Evolutionary conservation across 2,329 filamentous ascomycete genomes (phyloP).

Genomic region (Colletotrichum tropicicola): DNA sequence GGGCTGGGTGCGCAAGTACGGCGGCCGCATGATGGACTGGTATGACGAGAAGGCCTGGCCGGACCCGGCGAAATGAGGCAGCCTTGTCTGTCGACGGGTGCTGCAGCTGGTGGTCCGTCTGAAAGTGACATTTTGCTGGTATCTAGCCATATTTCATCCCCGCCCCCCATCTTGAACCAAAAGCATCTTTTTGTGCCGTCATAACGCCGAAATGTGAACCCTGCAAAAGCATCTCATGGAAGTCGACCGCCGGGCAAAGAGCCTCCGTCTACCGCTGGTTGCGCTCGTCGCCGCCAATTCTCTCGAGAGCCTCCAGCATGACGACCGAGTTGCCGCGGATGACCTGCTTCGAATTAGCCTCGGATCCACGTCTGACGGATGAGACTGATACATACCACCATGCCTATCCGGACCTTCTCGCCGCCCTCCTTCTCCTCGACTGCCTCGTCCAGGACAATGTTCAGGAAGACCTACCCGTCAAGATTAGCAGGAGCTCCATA

Average conservation of each 20-base stretch:
- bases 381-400: slow-evolving; percentile 75
- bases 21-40: slow-evolving; percentile 56
- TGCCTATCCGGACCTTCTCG: slow-evolving; percentile 89
- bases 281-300: slow-evolving; percentile 71
- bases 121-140: slow-evolving; percentile 34
- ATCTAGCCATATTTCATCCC: slow-evolving; percentile 37
- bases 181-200: slow-evolving; percentile 24
- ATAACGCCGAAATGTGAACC: slow-evolving; percentile 28
- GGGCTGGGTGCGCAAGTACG: slow-evolving; percentile 61
- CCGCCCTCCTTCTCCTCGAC: slow-evolving; percentile 93
- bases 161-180: slow-evolving; percentile 20
- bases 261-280: slow-evolving; percentile 35
- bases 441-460: slow-evolving; percentile 97
- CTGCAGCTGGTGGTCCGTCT: slow-evolving; percentile 1
- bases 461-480: slow-evolving; percentile 87
- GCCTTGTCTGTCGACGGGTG: not conserved
- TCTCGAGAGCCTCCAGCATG: slow-evolving; percentile 87
- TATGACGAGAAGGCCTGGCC: slow-evolving; percentile 55
- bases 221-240: slow-evolving; percentile 10
- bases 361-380: not conserved
- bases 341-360: slow-evolving; percentile 64
- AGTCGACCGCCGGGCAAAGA: not conserved
- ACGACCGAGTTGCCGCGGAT: slow-evolving; percentile 98
- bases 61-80: not conserved
- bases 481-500: slow-evolving; percentile 32